Base-by-base conservation (phyloP, 306 rosid genomes). In the Styphnolobium japonicum region DNA sequence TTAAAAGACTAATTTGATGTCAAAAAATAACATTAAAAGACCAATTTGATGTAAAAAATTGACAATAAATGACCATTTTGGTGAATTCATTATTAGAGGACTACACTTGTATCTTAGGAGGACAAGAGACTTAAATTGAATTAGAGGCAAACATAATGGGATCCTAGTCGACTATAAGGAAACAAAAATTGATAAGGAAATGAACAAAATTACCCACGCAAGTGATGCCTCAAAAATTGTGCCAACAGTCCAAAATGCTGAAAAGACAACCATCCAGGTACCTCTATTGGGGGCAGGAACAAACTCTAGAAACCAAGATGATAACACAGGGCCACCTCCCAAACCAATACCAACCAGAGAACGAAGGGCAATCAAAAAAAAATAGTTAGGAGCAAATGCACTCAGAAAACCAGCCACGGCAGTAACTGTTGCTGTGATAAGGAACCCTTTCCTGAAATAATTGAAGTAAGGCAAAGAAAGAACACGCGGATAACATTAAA, bases 301-400 rank as follows among this genome's bases (percentile, higher is more conserved):
- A 85, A 92, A 92, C 88, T 95, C 98, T 53, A 95, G 86, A 87
- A 92, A 92, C 98, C 96, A 92, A 45, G 97, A 92, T 31, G 92
- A 87, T 65, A 91, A 91, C 23, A 92, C 98, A 55, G 92, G 98
- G 70, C 94, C 96, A 62, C 99, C 99, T 69, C 99, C 99, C 96
- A 95, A 81, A 71, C 99, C 99, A 87, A 95, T 18, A 62, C 99
- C 99, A 58, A 95, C 99, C 53, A 95, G 72, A 73, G 85, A 90
- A 64, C 98, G 99, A 48, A 93, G 81, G 76, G 79, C 43, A 15
- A 95, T 51, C 88, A 93, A 78, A 1, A 73, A 73, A 19, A 34
- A 18, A 62, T 87, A 95, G 71, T 87, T 93, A 72, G 98, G 99
- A 68, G 99, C 82, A 78, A 93, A 86, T 31, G 98, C 89, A 76